Evolutionary conservation across 345 rosid genomes (phyloP).

Genomic region (Pugionium cornutum): DNA sequence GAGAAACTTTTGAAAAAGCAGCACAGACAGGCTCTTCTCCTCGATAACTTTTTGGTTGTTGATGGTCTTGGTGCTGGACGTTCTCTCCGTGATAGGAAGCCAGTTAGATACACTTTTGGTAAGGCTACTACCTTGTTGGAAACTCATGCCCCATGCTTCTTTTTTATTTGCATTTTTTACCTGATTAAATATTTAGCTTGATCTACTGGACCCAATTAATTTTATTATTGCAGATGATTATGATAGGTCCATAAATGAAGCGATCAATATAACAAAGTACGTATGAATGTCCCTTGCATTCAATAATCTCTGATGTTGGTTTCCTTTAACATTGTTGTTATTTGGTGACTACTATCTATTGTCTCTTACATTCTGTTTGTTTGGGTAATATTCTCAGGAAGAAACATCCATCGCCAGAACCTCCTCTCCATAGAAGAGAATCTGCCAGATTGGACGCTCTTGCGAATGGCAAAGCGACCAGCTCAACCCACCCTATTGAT

Average conservation of each 20-base stretch:
- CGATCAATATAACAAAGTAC: conserved; percentile 93
- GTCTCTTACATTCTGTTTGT: conserved; percentile 25
- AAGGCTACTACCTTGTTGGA: conserved; percentile 37
- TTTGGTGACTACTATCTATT: background rate
- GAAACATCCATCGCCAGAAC: conserved; percentile 88
- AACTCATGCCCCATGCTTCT: conserved; percentile 11
- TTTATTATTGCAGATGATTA: conserved; percentile 81
- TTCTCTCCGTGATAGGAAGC: conserved; percentile 94
- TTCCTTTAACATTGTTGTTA: conserved; percentile 3
- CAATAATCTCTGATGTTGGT: conserved; percentile 23
- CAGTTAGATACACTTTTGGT: conserved; percentile 97
- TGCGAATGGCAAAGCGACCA: conserved; percentile 65
- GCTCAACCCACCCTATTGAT: conserved; percentile 50
- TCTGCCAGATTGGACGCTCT: conserved; percentile 67
- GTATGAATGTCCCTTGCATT: conserved; percentile 20
- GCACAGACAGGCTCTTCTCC: conserved; percentile 94
- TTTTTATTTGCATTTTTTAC: background rate
- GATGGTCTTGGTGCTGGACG: conserved; percentile 94
- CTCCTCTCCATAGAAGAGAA: conserved; percentile 61
- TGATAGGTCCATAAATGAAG: conserved; percentile 96
- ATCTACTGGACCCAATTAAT: conserved; percentile 16
- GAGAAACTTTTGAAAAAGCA: conserved; percentile 63
- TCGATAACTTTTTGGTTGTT: conserved; percentile 67
- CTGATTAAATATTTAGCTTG: conserved; percentile 3
- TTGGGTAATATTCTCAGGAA: conserved; percentile 47